Base-by-base conservation (phyloP, 192 early-diverging fungal genomes). In the Coemansia sp. region DNA sequence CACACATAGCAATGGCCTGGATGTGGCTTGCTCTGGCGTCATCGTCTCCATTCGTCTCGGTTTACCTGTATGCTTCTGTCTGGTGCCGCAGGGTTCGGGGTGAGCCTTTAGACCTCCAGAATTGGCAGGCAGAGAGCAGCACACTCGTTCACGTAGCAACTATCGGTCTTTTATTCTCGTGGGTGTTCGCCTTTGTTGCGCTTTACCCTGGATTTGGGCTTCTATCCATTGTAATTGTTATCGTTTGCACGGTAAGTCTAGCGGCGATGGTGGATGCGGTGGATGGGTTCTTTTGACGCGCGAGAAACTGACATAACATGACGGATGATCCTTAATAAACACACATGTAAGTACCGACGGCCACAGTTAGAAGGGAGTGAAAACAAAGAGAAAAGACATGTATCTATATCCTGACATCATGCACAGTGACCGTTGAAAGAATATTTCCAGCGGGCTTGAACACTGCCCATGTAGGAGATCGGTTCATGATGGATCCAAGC, bases 1-100 rank as follows among this genome's bases (percentile, higher is more conserved):
- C 78, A 14, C 78, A 69, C 23, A 81, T 81, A 33, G 67, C 71
- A 33, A 64, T 66, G 71, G 12, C 30, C 16, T 81, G 78, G 78
- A 41, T 81, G 34, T 49, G 41, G n/a, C 44, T 75, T 10, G 58
- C 78, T 21, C 33, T 68, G 46, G 23, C 36, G 14, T 69, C 78
- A 33, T 26, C 72, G 21, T 30, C 70, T 39, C 78, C 78, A 5
- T 81, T 81, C 70, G 64, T 71, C 7, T 57, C 39, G 26, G 73
- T 76, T 35, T 81, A 81, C 38, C 26, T 81, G 44, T 81, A 76
- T 26, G 78, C 74, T 21, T 81, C 78, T 1, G 64, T 81, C 33
- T 81, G 78, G 78, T 62, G 71, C 20, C 73, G 78, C 15, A 46
- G 78, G 45, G 64, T 81, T 8, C 67, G 69, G 24, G 71, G 78